Evolutionary conservation across 768 basidiomycete genomes (phyloP), one percentile per base, ranked within the genome.

Genomic region (Lepiota venenata): DNA sequence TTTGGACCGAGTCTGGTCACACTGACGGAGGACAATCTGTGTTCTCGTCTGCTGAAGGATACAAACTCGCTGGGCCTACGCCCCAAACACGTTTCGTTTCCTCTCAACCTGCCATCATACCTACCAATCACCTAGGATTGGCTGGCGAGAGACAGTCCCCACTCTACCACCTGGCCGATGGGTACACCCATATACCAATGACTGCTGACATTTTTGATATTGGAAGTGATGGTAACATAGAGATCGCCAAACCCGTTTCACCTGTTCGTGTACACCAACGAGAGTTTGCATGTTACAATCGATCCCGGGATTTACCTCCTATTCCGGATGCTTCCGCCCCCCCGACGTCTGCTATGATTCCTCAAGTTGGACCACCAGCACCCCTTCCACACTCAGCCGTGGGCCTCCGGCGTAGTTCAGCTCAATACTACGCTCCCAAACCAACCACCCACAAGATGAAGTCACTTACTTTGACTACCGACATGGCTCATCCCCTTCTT

Each of bases 41-140:
- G 38, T 29, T 47, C 27, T 54, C 52, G 2, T 52, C 50, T 5
- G 44, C 16, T 20, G 52, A 54, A 14, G 38, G 45, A 18, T 22
- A 46, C 44, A 40, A 29, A 20, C 44, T 41, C 14, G 27, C 52
- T n/a, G 47, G 40, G 25, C 37, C 37, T 14, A 21, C 45, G 5
- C 45, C 44, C 29, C 44, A 37, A 14, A 35, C 47, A 22, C 22
- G 22, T 20, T 27, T 47, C n/a, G 38, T 54, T 15, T 38, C 52
- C 37, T 18, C 38, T 2, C 52, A 54, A 47, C 45, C 52, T 27
- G 11, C 7, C 4, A 21, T 39, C 22, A 39, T 40, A 47, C 36
- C 45, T 15, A n/a, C 37, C 21, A 21, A 40, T 21, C 52, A 47
- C 18, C 32, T 18, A 32, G 37, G 25, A 27, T 14, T 21, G 16